A percentile compares a stretch with the other conserved stretches of the same genome.
Conservation (phyloP, 2,329 filamentous ascomycete species). For the Diaporthe eres region DNA sequence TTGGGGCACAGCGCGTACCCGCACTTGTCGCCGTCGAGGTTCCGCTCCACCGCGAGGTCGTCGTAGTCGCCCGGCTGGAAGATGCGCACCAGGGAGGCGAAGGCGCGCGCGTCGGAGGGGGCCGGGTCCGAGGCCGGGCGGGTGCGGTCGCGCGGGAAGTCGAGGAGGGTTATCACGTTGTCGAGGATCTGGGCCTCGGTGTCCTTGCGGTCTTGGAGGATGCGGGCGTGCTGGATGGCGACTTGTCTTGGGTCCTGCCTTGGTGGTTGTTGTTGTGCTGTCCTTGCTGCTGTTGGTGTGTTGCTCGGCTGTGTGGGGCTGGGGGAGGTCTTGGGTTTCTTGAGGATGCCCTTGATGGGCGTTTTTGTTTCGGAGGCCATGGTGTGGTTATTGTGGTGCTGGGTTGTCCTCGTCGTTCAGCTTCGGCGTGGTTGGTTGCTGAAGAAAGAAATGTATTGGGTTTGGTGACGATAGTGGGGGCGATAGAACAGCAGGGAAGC, state of each 20-base stretch:
- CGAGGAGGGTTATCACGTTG: constrained; percentile 79
- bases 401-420: background rate
- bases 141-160: constrained; percentile 60
- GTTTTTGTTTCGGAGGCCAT: constrained; percentile 59
- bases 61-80: constrained; percentile 95
- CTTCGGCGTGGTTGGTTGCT: background rate
- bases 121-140: constrained; percentile 64
- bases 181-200: constrained; percentile 81
- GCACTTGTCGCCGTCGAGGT: constrained; percentile 89
- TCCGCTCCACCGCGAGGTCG: constrained; percentile 88
- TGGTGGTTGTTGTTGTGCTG: constrained; percentile 59
- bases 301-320: constrained; percentile 48
- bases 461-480: constrained; percentile 19
- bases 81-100: constrained; percentile 75
- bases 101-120: constrained; percentile 71
- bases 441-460: background rate
- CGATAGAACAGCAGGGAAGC: background rate
- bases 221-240: constrained; percentile 85
- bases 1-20: constrained; percentile 86
- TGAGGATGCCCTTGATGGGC: constrained; percentile 71
- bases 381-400: constrained; percentile 47
- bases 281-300: constrained; percentile 47
- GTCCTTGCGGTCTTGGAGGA: constrained; percentile 86
- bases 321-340: constrained; percentile 65
- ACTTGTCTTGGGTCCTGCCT: constrained; percentile 65